Evolutionary conservation across 257 asterid genomes (phyloP).

Genomic region (Gentiana straminea): DNA sequence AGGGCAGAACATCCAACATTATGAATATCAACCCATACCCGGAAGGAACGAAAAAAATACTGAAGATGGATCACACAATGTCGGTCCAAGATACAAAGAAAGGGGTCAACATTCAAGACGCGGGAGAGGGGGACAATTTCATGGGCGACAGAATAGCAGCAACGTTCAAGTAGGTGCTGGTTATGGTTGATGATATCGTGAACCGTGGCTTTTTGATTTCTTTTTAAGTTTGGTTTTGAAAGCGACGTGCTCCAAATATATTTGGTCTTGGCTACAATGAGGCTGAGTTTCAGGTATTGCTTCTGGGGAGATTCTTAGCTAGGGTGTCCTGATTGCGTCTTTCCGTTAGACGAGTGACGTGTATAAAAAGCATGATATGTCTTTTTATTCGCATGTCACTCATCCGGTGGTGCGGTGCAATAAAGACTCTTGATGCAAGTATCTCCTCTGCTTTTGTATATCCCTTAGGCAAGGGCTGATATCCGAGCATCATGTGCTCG

Average conservation of each 20-base stretch:
- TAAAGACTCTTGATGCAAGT: no score
- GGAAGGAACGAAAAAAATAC: conserved; percentile 31
- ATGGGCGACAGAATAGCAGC: conserved; percentile 46
- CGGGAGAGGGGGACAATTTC: conserved; percentile 48
- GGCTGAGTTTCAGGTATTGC: conserved; percentile 27
- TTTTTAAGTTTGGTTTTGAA: conserved; percentile 10
- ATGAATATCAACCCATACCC: conserved; percentile 82
- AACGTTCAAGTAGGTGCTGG: conserved; percentile 27
- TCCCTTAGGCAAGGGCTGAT: no score
- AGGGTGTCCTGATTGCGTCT: no score
- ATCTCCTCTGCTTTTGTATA: no score
- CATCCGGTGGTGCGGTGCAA: no score
- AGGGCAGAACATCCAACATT: conserved; percentile 37
- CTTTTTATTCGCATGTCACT: no score
- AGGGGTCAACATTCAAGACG: conserved; percentile 53
- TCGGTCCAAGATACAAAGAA: conserved; percentile 45
- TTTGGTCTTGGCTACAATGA: conserved; percentile 21
- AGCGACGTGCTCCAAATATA: conserved; percentile 16
- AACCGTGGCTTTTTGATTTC: conserved; percentile 16
- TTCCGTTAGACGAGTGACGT: no score
- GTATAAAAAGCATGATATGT: no score
- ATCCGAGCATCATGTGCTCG: no score
- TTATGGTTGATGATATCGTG: conserved; percentile 31
- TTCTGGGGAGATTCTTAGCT: background rate
- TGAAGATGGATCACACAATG: conserved; percentile 39